These are phyloP conservation scores for Astraeus odoratus DNA, from an alignment of 768 basidiomycete genomes.

Conservation along the genomic window DNA sequence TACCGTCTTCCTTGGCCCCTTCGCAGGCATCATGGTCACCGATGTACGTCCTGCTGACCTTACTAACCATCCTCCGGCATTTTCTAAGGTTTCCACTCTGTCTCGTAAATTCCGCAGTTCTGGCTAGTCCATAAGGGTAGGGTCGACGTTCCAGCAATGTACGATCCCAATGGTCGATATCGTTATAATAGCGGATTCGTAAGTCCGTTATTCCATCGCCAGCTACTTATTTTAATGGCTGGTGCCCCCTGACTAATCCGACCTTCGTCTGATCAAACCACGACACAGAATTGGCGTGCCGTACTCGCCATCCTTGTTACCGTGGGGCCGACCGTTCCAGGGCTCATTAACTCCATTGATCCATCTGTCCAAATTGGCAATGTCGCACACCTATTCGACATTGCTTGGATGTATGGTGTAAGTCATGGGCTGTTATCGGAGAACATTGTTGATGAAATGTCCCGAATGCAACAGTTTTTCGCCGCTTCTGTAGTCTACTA, in stretches of 20 bases:
- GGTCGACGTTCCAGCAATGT: slow-evolving; percentile 81
- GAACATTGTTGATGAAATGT: slow-evolving; percentile 6
- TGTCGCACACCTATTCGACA: slow-evolving; percentile 51
- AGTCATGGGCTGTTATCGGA: slow-evolving; percentile 19
- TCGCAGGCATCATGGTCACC: slow-evolving; percentile 67
- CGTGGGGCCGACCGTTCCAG: slow-evolving; percentile 69
- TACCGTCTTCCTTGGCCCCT: slow-evolving; percentile 80
- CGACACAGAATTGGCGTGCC: slow-evolving; percentile 72
- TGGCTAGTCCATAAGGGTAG: slow-evolving; percentile 69
- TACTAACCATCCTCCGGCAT: not conserved
- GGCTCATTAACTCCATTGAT: slow-evolving; percentile 71
- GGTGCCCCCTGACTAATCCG: not conserved
- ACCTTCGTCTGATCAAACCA: no score
- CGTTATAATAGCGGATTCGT: slow-evolving; percentile 72
- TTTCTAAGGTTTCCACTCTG: not conserved
- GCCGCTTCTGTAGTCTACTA: slow-evolving; percentile 22
- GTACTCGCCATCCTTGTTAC: slow-evolving; percentile 61
- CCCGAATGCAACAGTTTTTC: slow-evolving; percentile 14
- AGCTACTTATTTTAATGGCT: not conserved
- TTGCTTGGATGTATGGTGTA: slow-evolving; percentile 75
- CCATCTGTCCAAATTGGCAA: slow-evolving; percentile 54
- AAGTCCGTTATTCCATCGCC: slow-evolving; percentile 20
- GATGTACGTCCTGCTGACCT: slow-evolving; percentile 34
- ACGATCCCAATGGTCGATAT: slow-evolving; percentile 72
- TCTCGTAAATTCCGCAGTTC: slow-evolving; percentile 45